Percentiles rank a stretch among this genome's conserved stretches.
Evolutionary conservation across 371 early-diverging fungal genomes (phyloP).

Genomic region (Rhizopus arrhizus): DNA sequence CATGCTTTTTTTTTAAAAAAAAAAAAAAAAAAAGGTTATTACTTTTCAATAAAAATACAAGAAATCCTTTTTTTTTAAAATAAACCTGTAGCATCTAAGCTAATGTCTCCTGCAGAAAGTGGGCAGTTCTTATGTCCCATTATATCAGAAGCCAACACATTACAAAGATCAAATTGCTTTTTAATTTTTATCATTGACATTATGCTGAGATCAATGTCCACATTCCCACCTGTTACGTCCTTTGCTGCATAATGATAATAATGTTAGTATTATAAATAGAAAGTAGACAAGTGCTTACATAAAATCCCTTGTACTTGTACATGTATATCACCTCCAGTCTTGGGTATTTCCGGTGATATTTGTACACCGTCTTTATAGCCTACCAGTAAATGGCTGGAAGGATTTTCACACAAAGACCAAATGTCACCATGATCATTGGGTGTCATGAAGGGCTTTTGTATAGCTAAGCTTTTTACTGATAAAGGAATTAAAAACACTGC

Average conservation of each 20-base stretch:
- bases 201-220: constrained; percentile 45
- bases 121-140: constrained; percentile 42
- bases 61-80: neutral
- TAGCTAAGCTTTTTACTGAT: neutral
- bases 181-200: constrained; percentile 51
- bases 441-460: constrained; percentile 21
- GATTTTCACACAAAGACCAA: constrained; percentile 48
- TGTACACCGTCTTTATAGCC: constrained; percentile 46
- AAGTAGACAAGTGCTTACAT: constrained; percentile 18
- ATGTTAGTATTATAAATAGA: neutral
- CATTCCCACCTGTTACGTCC: constrained; percentile 40
- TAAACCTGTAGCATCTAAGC: constrained; percentile 45
- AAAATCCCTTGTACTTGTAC: constrained; percentile 48
- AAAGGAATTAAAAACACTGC: neutral
- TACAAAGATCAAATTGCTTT: constrained; percentile 47
- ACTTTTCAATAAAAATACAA: neutral
- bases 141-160: constrained; percentile 41
- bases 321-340: constrained; percentile 42
- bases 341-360: constrained; percentile 42
- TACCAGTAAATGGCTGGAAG: constrained; percentile 35
- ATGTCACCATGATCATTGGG: constrained; percentile 47
- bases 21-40: neutral
- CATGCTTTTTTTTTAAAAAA: constrained; percentile 31
- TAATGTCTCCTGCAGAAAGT: constrained; percentile 38
- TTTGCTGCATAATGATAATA: constrained; percentile 27